Conservation (phyloP, 2,329 filamentous ascomycete genomes). For the Fusarium oligoseptatum region DNA sequence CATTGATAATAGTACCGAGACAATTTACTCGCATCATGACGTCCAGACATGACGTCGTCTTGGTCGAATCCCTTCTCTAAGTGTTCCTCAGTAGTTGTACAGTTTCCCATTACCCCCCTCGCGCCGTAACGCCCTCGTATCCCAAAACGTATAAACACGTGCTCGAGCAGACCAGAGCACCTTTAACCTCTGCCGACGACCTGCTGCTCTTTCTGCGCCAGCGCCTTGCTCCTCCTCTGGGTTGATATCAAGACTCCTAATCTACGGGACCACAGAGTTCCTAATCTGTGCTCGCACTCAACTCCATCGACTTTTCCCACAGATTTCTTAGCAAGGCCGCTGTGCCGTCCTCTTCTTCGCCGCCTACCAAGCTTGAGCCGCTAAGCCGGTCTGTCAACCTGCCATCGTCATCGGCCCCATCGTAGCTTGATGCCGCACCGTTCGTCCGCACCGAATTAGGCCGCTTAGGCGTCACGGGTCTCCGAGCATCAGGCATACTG, state of each 20-base stretch:
- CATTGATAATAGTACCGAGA: background rate
- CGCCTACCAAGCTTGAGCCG: slow-evolving; percentile 63
- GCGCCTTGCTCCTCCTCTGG: background rate
- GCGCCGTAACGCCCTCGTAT: slow-evolving; percentile 11
- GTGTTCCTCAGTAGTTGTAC: slow-evolving; percentile 26
- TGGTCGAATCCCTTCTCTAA: slow-evolving; percentile 26
- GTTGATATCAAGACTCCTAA: background rate
- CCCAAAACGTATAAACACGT: slow-evolving; percentile 20
- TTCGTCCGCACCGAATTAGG: slow-evolving; percentile 55
- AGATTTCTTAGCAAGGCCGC: slow-evolving; percentile 67
- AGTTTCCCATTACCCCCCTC: slow-evolving; percentile 19
- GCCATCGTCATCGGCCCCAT: slow-evolving; percentile 60
- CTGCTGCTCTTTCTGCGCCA: slow-evolving; percentile 55
- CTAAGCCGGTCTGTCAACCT: slow-evolving; percentile 60
- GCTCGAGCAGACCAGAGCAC: background rate
- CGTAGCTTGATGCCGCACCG: slow-evolving; percentile 60
- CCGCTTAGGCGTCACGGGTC: slow-evolving; percentile 49
- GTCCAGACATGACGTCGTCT: slow-evolving; percentile 18
- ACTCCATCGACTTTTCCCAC: slow-evolving; percentile 72
- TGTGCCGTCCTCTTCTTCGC: slow-evolving; percentile 65
- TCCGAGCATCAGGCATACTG: slow-evolving; percentile 54
- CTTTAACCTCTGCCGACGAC: slow-evolving; percentile 59
- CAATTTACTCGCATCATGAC: slow-evolving; percentile 12
- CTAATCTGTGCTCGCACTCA: slow-evolving; percentile 62
- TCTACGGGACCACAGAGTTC: background rate